Percentiles rank a stretch among this genome's conserved stretches.
Evolutionary conservation across 768 basidiomycete species (phyloP).

Genomic region (Clathrus columnatus): DNA sequence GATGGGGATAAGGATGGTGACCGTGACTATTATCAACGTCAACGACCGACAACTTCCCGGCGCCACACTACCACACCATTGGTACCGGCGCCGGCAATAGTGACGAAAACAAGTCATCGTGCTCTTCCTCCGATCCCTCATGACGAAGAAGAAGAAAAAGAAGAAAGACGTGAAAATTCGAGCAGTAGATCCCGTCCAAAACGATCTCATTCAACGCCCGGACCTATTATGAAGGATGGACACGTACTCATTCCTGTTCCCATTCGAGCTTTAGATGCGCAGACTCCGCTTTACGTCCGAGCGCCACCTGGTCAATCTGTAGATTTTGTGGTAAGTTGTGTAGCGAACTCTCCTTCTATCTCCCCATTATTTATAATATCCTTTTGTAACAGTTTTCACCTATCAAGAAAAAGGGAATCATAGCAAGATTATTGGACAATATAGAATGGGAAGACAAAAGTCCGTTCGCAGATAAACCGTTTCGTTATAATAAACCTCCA

Average conservation of each 20-base stretch:
- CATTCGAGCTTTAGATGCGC: conserved; percentile 7
- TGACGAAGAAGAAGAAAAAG: background rate
- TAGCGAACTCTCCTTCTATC: background rate
- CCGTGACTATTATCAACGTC: too few relatives aligned
- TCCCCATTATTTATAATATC: background rate
- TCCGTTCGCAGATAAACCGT: conserved; percentile 1
- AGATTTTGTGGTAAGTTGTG: conserved; percentile 6
- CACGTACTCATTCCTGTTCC: conserved; percentile 10
- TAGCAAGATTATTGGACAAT: conserved; percentile 2
- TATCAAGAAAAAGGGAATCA: conserved; percentile 5
- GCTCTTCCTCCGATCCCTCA: background rate
- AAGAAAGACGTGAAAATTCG: background rate
- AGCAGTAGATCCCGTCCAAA: background rate
- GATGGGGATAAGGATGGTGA: too few relatives aligned
- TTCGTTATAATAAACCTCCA: conserved; percentile 2
- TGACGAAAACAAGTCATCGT: background rate
- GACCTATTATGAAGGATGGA: background rate
- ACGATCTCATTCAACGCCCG: background rate
- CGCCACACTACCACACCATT: conserved; percentile 8
- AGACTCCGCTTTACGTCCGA: conserved; percentile 3
- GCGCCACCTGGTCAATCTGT: conserved; percentile 7
- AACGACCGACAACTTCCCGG: background rate
- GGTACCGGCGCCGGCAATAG: background rate
- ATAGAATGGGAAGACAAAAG: conserved; percentile 8
- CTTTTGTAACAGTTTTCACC: conserved; percentile 2